Conservation (phyloP, 139 green algal genomes). For the Haematococcus lacustris region DNA sequence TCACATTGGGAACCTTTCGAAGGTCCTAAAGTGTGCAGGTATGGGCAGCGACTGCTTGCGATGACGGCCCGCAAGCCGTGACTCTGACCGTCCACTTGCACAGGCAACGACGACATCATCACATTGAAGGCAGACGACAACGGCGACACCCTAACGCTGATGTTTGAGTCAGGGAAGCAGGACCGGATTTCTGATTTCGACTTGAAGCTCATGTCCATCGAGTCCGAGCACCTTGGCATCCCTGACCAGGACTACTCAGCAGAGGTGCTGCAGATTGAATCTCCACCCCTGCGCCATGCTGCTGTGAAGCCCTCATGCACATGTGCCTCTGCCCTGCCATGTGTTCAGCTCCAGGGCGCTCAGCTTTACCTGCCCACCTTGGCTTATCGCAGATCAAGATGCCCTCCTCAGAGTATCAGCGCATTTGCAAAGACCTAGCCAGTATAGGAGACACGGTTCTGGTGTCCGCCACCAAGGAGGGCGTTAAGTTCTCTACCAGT, state of each 20-base stretch:
- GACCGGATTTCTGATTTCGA: constrained; percentile 80
- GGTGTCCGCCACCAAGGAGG: constrained; percentile 88
- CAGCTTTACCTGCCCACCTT: too few relatives aligned
- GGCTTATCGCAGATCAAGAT: constrained; percentile 47
- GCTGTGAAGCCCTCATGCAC: too few relatives aligned
- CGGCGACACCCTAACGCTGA: constrained; percentile 88
- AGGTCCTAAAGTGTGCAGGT: constrained; percentile 95
- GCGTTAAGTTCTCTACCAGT: constrained; percentile 91
- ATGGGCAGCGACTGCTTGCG: too few relatives aligned
- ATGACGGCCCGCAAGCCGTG: too few relatives aligned
- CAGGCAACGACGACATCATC: constrained; percentile 89
- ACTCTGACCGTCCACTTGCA: too few relatives aligned
- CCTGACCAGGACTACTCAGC: constrained; percentile 89
- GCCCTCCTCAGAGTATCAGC: constrained; percentile 81
- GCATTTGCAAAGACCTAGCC: constrained; percentile 66
- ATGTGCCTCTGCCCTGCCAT: too few relatives aligned
- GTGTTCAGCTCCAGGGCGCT: constrained; percentile 86
- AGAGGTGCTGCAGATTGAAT: too few relatives aligned
- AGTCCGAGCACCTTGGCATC: constrained; percentile 96
- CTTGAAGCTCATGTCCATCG: constrained; percentile 99
- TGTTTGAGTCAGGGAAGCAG: constrained; percentile 75
- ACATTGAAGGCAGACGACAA: constrained; percentile 95
- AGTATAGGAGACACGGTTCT: constrained; percentile 87
- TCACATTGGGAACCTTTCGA: constrained; percentile 31
- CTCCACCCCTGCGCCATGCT: too few relatives aligned